These are phyloP conservation scores for Cytidiella melzeri DNA, from an alignment of 768 basidiomycete species.

Conservation along the genomic window DNA sequence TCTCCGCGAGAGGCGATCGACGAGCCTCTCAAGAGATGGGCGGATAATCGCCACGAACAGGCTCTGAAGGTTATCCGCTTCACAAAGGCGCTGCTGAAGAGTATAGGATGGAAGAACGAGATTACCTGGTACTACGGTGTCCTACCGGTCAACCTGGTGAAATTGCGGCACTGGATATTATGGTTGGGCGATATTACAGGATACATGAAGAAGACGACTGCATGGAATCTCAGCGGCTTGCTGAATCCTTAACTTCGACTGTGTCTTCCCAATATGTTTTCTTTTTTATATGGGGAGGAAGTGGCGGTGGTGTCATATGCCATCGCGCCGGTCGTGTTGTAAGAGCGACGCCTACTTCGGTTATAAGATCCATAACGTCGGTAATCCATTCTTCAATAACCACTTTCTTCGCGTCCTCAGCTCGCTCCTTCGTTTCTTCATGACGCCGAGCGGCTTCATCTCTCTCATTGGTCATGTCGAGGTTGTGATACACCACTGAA, in stretches of 20 bases:
- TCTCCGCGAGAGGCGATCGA: neutral
- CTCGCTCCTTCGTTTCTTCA: conserved; percentile 35
- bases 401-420: conserved; percentile 35
- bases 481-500: conserved; percentile 67
- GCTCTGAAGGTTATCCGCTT: neutral
- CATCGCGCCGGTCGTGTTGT: conserved; percentile 29
- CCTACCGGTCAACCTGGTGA: neutral
- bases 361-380: conserved; percentile 52
- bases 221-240: neutral
- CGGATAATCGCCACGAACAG: neutral
- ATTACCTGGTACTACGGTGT: neutral
- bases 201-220: neutral
- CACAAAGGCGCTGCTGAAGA: neutral
- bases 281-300: neutral
- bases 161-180: neutral
- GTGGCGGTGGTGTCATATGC: neutral
- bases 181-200: neutral
- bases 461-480: conserved; percentile 48
- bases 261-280: too few relatives aligned
- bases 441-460: conserved; percentile 49
- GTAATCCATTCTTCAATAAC: conserved; percentile 47
- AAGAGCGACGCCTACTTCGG: conserved; percentile 51
- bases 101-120: neutral
- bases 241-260: too few relatives aligned
- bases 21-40: neutral